phyloP scores from a whole-genome alignment of 257 asterid genomes.

The Penstemon davidsonii region DNA sequence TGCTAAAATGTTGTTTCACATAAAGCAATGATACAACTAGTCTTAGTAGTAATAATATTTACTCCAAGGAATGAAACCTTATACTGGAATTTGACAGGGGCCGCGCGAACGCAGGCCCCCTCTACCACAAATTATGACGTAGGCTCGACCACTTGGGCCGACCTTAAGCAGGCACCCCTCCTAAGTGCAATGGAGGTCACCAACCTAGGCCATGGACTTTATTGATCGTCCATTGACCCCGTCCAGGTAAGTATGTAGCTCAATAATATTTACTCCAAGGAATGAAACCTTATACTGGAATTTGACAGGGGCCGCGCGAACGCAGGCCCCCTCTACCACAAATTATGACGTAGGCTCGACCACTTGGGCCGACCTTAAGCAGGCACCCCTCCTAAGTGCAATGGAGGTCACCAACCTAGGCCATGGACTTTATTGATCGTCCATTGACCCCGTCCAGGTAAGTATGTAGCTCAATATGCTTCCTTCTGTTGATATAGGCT shows the following conservation, averaged over 20 bases:
- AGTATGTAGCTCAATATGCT: conserved; percentile 1
- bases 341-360: conserved; percentile 28
- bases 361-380: conserved; percentile 28
- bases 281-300: background rate
- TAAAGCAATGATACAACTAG: too few species aligned
- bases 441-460: conserved; percentile 39
- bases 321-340: conserved; percentile 13
- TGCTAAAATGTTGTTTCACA: too few species aligned
- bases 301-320: background rate
- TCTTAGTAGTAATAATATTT: too few species aligned
- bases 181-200: too few species aligned
- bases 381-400: conserved; percentile 21
- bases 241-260: background rate
- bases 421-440: conserved; percentile 29
- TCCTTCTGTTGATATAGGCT: too few species aligned
- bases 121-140: too few species aligned
- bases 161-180: too few species aligned
- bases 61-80: too few species aligned
- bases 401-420: conserved; percentile 38
- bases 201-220: background rate
- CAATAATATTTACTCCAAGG: too few species aligned
- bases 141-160: too few species aligned
- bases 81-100: too few species aligned
- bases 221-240: conserved; percentile 33
- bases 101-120: too few species aligned